Evolutionary conservation across 1,139 yeast species (phyloP).

Genomic region (Kodamaea alishanica): DNA sequence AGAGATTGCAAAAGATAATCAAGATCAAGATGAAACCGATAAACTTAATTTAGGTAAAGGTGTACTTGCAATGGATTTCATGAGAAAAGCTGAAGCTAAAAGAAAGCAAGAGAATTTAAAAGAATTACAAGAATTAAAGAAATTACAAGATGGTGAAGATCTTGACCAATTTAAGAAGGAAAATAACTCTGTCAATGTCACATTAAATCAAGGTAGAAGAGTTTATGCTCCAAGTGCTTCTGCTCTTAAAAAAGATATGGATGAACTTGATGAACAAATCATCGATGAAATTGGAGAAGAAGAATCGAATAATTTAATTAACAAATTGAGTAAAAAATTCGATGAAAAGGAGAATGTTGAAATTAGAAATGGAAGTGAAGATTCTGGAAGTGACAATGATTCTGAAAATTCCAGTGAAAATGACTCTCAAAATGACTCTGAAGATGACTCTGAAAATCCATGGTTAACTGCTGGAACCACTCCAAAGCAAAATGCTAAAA

Average conservation of each 20-base stretch:
- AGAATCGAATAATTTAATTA: slow-evolving; percentile 44
- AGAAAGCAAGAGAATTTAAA: slow-evolving; percentile 53
- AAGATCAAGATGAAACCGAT: slow-evolving; percentile 27
- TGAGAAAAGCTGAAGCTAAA: slow-evolving; percentile 80
- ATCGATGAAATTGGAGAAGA: slow-evolving; percentile 55
- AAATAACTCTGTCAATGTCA: slow-evolving; percentile 42
- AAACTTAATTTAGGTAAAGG: slow-evolving; percentile 70
- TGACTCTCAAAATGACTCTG: slow-evolving; percentile 3
- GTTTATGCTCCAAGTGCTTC: slow-evolving; percentile 71
- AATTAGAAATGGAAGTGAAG: slow-evolving; percentile 5
- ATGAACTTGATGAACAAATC: slow-evolving; percentile 38
- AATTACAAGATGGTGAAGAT: slow-evolving; percentile 42
- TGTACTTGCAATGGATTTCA: slow-evolving; percentile 88
- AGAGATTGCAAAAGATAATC: slow-evolving; percentile 36
- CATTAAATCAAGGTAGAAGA: slow-evolving; percentile 74
- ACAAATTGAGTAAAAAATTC: slow-evolving; percentile 33
- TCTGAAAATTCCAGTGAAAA: neutral
- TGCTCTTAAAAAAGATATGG: slow-evolving; percentile 39
- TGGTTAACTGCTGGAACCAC: slow-evolving; percentile 56
- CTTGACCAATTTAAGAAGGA: slow-evolving; percentile 32
- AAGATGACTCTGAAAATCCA: slow-evolving; percentile 53
- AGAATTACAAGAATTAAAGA: slow-evolving; percentile 49
- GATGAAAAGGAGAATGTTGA: slow-evolving; percentile 9
- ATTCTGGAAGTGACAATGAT: slow-evolving; percentile 3
- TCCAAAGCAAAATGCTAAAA: slow-evolving; percentile 45